Conservation (phyloP, 2,329 filamentous ascomycete species). For the Aspergillus proliferans region DNA sequence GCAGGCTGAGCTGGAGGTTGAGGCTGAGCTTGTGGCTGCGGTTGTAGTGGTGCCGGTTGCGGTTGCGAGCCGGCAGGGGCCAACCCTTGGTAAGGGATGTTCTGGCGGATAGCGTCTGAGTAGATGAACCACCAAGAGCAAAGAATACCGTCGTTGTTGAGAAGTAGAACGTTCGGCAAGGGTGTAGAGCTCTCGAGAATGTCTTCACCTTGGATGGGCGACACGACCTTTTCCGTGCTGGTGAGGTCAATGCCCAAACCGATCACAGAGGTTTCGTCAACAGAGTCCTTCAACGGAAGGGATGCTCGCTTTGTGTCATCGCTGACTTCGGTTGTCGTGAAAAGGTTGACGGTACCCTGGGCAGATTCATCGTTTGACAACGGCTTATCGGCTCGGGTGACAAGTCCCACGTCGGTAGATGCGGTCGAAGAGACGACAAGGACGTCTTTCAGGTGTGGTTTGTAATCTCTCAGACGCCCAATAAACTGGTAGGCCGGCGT, state of each 20-base stretch:
- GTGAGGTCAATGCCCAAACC: constrained; percentile 82
- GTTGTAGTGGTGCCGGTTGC: constrained; percentile 23
- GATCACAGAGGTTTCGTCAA: constrained; percentile 68
- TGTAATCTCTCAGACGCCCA: constrained; percentile 70
- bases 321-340: constrained; percentile 56
- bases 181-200: constrained; percentile 73
- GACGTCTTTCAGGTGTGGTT: constrained; percentile 71
- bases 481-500: constrained; percentile 70
- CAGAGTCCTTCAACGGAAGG: constrained; percentile 61
- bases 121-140: constrained; percentile 90
- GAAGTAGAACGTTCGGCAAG: constrained; percentile 72
- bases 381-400: constrained; percentile 66
- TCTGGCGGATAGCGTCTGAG: constrained; percentile 71
- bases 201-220: constrained; percentile 71
- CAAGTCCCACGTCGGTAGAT: constrained; percentile 68
- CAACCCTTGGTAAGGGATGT: constrained; percentile 67
- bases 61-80: constrained; percentile 30
- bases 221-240: constrained; percentile 66
- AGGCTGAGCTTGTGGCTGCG: constrained; percentile 11
- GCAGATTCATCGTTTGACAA: constrained; percentile 57
- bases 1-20: constrained; percentile 15
- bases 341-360: constrained; percentile 58
- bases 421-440: constrained; percentile 77
- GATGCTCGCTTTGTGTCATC: constrained; percentile 69
- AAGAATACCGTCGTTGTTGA: constrained; percentile 85